A percentile compares a stretch with the other conserved stretches of the same genome.
phyloP scores from a whole-genome alignment of 2,329 filamentous ascomycete genomes.

The Alternaria brassicicola region DNA sequence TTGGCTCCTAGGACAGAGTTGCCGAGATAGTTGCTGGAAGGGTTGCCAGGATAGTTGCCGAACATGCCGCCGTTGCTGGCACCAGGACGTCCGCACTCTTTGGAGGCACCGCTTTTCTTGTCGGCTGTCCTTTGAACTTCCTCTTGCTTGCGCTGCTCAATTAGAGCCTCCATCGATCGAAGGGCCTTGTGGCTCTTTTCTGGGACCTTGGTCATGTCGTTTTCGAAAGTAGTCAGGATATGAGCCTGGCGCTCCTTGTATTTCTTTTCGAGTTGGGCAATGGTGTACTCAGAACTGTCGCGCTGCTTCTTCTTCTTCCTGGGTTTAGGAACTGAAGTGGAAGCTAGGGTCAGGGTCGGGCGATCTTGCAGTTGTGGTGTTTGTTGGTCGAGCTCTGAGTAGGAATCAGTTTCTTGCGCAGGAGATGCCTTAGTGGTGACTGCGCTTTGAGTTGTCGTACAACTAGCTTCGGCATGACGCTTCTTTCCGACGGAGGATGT shows the following conservation, averaged over 20 bases:
- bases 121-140: background rate
- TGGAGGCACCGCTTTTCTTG: background rate
- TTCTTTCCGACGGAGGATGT: background rate
- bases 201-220: background rate
- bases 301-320: slow-evolving; percentile 5
- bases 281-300: background rate
- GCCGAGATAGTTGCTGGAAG: slow-evolving; percentile 11
- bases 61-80: background rate
- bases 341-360: background rate
- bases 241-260: slow-evolving; percentile 1
- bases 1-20: slow-evolving; percentile 24
- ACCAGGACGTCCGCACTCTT: background rate
- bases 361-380: background rate
- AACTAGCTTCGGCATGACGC: background rate
- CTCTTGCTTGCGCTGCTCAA: background rate
- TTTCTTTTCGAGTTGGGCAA: background rate
- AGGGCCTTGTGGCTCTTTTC: background rate
- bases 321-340: background rate
- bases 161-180: background rate
- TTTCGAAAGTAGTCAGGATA: background rate
- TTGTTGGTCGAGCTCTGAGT: background rate
- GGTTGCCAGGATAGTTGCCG: slow-evolving; percentile 15
- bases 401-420: background rate
- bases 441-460: background rate
- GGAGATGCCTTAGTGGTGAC: background rate